These are phyloP conservation scores for Colletotrichum sp. DNA, from an alignment of 2,329 filamentous ascomycete species.

Conservation along the genomic window DNA sequence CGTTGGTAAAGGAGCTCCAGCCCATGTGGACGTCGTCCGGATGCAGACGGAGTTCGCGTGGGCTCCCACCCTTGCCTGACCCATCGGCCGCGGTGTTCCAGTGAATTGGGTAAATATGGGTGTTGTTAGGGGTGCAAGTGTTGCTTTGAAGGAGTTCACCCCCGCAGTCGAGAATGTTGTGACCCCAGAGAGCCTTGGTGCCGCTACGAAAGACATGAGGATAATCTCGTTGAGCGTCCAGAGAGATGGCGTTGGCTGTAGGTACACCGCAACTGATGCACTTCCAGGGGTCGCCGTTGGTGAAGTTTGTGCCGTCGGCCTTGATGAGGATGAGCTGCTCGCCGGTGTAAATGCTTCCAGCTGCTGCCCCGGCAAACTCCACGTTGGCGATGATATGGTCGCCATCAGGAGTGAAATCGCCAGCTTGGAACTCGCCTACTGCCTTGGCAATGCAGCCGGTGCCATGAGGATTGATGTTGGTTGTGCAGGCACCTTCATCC, in stretches of 20 bases:
- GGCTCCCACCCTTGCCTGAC: slow-evolving; percentile 31
- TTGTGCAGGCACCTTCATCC: slow-evolving; percentile 34
- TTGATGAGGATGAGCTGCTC: slow-evolving; percentile 47
- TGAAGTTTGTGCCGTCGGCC: slow-evolving; percentile 42
- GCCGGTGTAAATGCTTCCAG: slow-evolving; percentile 44
- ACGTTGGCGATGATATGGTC: slow-evolving; percentile 43
- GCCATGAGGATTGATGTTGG: slow-evolving; percentile 32
- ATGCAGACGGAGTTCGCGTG: slow-evolving; percentile 49
- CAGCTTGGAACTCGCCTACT: slow-evolving; percentile 7
- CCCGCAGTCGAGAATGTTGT: slow-evolving; percentile 42
- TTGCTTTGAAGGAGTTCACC: slow-evolving; percentile 33
- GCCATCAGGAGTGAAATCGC: slow-evolving; percentile 44
- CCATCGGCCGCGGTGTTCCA: slow-evolving; percentile 39
- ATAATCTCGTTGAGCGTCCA: slow-evolving; percentile 35
- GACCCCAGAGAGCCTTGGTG: slow-evolving; percentile 36
- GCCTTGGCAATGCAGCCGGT: slow-evolving; percentile 41
- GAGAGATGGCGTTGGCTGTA: slow-evolving; percentile 30
- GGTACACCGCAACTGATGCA: slow-evolving; percentile 50
- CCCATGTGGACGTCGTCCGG: slow-evolving; percentile 48
- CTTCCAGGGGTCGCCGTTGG: slow-evolving; percentile 51
- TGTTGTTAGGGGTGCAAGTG: slow-evolving; percentile 39
- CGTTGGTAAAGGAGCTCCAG: slow-evolving; percentile 41
- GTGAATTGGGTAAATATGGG: slow-evolving; percentile 44
- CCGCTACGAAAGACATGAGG: slow-evolving; percentile 47
- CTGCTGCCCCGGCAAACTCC: slow-evolving; percentile 45